A percentile compares a stretch with the other conserved stretches of the same genome.
Conservation (phyloP, 2,329 filamentous ascomycete genomes). For the Paracamarosporium sp. region DNA sequence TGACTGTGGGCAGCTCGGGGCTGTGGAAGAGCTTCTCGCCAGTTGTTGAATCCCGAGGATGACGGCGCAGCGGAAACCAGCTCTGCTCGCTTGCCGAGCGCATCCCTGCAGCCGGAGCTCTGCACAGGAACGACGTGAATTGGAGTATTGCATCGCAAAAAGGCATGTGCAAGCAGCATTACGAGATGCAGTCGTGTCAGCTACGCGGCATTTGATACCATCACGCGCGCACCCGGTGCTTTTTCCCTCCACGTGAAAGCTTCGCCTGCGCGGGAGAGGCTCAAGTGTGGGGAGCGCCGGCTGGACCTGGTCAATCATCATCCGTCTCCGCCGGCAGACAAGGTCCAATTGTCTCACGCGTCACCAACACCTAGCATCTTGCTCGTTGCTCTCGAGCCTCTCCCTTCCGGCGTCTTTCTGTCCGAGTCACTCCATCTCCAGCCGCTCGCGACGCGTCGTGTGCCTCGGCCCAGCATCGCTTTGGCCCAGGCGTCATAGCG, state of each 20-base stretch:
- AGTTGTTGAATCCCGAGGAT: neutral
- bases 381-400: conserved; percentile 8
- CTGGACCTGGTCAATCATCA: neutral
- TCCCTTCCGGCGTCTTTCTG: neutral
- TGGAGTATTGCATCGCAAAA: too few relatives aligned
- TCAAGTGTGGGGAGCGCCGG: conserved; percentile 33
- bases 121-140: neutral
- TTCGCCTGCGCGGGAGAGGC: conserved; percentile 17
- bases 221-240: conserved; percentile 9
- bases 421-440: neutral
- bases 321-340: conserved; percentile 4
- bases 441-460: conserved; percentile 9
- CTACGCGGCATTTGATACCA: conserved; percentile 12
- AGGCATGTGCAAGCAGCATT: neutral
- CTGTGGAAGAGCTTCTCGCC: conserved; percentile 6
- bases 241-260: conserved; percentile 37
- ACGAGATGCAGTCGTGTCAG: conserved; percentile 26
- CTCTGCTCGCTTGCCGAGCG: conserved; percentile 18
- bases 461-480: conserved; percentile 37
- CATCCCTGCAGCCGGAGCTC: neutral
- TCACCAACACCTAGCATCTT: conserved; percentile 9
- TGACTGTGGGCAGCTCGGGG: conserved; percentile 29
- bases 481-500: conserved; percentile 41
- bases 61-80: conserved; percentile 6
- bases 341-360: conserved; percentile 19